Base-by-base conservation (phyloP, 2,329 filamentous ascomycete genomes). In the Chaetomium sp. region DNA sequence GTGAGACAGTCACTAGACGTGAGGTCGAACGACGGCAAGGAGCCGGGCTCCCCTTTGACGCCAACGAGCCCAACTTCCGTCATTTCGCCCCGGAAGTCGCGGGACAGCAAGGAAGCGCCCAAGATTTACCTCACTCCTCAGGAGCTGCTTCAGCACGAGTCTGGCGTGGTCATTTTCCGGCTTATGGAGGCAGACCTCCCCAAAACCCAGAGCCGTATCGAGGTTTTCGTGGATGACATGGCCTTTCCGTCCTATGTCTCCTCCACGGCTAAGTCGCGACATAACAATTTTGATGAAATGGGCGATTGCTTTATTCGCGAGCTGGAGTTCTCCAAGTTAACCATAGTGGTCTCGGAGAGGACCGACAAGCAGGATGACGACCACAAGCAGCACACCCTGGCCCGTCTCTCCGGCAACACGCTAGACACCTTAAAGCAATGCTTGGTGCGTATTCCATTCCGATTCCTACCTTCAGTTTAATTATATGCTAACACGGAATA, bases 241-340 rank as follows among this genome's bases (percentile, higher is more conserved):
- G 82, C 89, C 36, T 97, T 94, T 74, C 87, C 94, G 0, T 88
- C 91, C 0, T 97, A 96, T 69, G 79, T 82, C 1, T 95, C 91
- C 9, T 84, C 88, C 1, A 89, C 85, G 61, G 86, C 91, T 36
- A 85, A 82, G 66, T 80, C 78, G 42, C 86, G 79, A 64, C 75
- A 79, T 9, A 81, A 85, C 67, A 88, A 82, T 52, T 90, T 97
- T 70, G 89, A 94, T 64, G 94, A 99, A 72, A 91, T 91, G 66
- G 91, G 92, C 49, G 94, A 99, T 71, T 94, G 91, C 53, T 91
- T 99, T 72, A 88, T 99, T 58, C 89, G 94, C 59, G 94, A 99
- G 71, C 79, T 99, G n/a, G 95, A 99, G 61, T 91, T 96, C 65
- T 99, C 94, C 3, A 88, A 87, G 62, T 84, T 99, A 56, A 97